Conservation (phyloP, 2,329 filamentous ascomycete species). For the Sclerotinia spermophila region DNA sequence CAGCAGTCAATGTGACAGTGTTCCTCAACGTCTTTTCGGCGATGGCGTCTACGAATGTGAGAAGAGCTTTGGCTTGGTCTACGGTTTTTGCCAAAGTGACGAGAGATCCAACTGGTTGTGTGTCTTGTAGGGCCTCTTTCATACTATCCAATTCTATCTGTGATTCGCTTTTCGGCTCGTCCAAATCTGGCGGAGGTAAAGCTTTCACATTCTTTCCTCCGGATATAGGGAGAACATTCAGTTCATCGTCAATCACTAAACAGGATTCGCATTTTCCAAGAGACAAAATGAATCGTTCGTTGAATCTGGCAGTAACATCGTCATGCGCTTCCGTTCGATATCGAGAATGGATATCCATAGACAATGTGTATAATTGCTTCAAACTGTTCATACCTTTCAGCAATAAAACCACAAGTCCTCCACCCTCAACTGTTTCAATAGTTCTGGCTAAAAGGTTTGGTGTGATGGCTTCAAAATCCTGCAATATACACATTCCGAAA, state of each 20-base stretch:
- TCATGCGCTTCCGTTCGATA: conserved; percentile 95
- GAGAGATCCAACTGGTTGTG: conserved; percentile 79
- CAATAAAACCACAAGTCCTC: conserved; percentile 83
- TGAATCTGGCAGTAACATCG: conserved; percentile 93
- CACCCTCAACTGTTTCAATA: conserved; percentile 96
- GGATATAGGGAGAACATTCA: conserved; percentile 96
- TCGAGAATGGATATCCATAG: conserved; percentile 96
- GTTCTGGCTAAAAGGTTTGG: conserved; percentile 94
- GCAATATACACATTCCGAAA: conserved; percentile 96
- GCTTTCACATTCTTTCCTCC: conserved; percentile 86
- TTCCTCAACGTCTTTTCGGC: conserved; percentile 92
- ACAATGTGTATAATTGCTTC: conserved; percentile 94
- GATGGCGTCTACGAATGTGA: conserved; percentile 95
- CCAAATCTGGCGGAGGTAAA: conserved; percentile 70
- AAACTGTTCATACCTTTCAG: conserved; percentile 95
- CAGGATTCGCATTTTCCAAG: conserved; percentile 93
- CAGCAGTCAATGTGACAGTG: conserved; percentile 90
- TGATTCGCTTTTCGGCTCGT: conserved; percentile 67
- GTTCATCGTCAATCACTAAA: conserved; percentile 92
- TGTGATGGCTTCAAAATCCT: conserved; percentile 96
- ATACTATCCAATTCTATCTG: conserved; percentile 77
- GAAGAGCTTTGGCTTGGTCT: conserved; percentile 93
- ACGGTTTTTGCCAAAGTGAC: conserved; percentile 83
- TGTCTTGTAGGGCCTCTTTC: conserved; percentile 82
- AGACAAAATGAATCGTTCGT: conserved; percentile 94